Conservation (phyloP, 495 filamentous ascomycete genomes). For the Margaritispora aquatica region DNA sequence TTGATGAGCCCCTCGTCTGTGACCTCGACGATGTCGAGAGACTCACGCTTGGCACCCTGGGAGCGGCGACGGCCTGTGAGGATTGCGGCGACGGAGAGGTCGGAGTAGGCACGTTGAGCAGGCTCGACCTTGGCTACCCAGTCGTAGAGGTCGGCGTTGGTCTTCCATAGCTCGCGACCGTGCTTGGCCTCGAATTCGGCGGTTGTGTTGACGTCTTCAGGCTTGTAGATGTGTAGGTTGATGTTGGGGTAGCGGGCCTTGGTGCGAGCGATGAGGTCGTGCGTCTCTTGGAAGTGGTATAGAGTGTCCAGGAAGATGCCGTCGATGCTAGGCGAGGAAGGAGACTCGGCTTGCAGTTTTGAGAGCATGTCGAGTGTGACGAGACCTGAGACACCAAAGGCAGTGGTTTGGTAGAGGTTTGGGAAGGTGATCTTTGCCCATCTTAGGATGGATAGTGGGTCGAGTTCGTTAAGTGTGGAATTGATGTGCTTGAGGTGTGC, state of each 20-base stretch:
- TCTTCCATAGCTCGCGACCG: constrained; percentile 80
- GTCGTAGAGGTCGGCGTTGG: constrained; percentile 84
- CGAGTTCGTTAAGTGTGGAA: constrained; percentile 74
- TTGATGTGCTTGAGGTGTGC: constrained; percentile 88
- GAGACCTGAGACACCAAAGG: constrained; percentile 90
- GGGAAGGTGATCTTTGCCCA: constrained; percentile 92
- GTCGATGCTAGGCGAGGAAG: constrained; percentile 60
- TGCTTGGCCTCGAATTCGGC: constrained; percentile 75
- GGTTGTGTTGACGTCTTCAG: constrained; percentile 59
- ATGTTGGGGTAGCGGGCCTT: constrained; percentile 68
- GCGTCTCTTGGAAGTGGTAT: constrained; percentile 90
- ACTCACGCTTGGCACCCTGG: constrained; percentile 89
- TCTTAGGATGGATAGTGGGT: constrained; percentile 72
- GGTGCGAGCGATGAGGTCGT: constrained; percentile 73
- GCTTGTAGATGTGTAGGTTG: constrained; percentile 84
- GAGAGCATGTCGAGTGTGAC: constrained; percentile 94
- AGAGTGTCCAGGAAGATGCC: constrained; percentile 96
- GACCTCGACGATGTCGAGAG: constrained; percentile 83
- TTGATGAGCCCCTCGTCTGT: constrained; percentile 93
- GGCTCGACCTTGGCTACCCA: constrained; percentile 97
- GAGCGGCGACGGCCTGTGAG: constrained; percentile 90
- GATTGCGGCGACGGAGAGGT: constrained; percentile 85
- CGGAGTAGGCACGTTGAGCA: constrained; percentile 82
- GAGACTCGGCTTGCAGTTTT: constrained; percentile 65
- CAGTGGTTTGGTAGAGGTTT: constrained; percentile 91